phyloP scores from a whole-genome alignment of 345 rosid genomes.

The Raphanus sativus region DNA sequence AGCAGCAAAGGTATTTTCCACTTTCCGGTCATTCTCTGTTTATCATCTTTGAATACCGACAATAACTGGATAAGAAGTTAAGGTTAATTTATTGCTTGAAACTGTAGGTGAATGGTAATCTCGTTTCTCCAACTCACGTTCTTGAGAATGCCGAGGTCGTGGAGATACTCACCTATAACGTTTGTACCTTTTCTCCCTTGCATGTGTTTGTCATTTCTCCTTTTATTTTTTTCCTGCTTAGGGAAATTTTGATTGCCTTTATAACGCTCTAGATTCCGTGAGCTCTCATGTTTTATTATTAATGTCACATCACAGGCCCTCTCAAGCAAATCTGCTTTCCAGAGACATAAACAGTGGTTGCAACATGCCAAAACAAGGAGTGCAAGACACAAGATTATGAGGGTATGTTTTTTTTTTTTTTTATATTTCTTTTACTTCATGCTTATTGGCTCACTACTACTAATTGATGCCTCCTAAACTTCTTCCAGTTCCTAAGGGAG shows the following conservation, averaged over 20 bases:
- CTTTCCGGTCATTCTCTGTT: background rate
- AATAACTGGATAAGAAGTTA: slow-evolving; percentile 4
- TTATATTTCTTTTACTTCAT: background rate
- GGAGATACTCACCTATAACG: slow-evolving; percentile 91
- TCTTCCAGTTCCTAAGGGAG: slow-evolving; percentile 81
- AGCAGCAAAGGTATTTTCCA: slow-evolving; percentile 80
- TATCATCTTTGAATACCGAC: slow-evolving; percentile 6
- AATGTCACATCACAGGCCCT: slow-evolving; percentile 59
- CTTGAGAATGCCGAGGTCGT: slow-evolving; percentile 98
- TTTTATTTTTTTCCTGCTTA: slow-evolving; percentile 1
- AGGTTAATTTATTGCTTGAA: slow-evolving; percentile 27
- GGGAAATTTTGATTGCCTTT: slow-evolving; percentile 5
- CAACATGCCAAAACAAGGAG: slow-evolving; percentile 91
- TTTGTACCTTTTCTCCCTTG: slow-evolving; percentile 45
- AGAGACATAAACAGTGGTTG: slow-evolving; percentile 89
- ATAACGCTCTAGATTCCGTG: background rate
- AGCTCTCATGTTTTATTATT: slow-evolving; percentile 4
- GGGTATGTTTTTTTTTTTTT: slow-evolving; percentile 46
- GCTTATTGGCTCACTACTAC: slow-evolving; percentile 2
- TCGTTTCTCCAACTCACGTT: slow-evolving; percentile 74
- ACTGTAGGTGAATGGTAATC: slow-evolving; percentile 94
- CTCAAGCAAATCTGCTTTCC: slow-evolving; percentile 87
- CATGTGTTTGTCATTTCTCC: slow-evolving; percentile 21
- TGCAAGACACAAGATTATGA: slow-evolving; percentile 96
- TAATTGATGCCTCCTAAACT: slow-evolving; percentile 23